Conservation (phyloP, 768 basidiomycete genomes). For the Nevesoporus exiguus region DNA sequence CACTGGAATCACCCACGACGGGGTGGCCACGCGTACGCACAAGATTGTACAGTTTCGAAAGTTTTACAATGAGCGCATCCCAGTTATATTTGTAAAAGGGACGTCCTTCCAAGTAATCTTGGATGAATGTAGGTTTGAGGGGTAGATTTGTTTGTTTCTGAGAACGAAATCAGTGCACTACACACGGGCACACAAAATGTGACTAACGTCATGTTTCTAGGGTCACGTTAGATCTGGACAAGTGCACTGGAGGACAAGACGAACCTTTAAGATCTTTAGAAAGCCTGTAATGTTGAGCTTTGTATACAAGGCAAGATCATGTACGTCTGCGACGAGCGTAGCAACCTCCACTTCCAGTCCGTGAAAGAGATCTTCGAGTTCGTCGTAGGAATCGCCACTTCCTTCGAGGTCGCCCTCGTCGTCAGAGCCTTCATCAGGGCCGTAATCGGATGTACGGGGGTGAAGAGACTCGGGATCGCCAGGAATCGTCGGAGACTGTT, state of each 20-base stretch:
- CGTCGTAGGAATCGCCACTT: conserved; percentile 59
- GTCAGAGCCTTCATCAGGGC: conserved; percentile 69
- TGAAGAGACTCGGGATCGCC: conserved; percentile 59
- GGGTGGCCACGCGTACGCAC: conserved; percentile 95
- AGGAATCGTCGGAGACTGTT: conserved; percentile 22
- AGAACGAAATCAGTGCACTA: conserved; percentile 4
- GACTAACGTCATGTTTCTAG: conserved; percentile 88
- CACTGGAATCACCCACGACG: conserved; percentile 87
- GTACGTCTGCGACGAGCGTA: conserved; percentile 87
- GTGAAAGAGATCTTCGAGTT: conserved; percentile 83
- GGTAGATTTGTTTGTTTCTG: conserved; percentile 90
- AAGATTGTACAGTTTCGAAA: conserved; percentile 92
- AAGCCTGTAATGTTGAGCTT: conserved; percentile 99
- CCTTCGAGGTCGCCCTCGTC: conserved; percentile 45
- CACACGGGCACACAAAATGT: neutral
- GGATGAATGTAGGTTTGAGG: conserved; percentile 85
- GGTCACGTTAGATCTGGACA: conserved; percentile 6
- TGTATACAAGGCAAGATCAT: conserved; percentile 88
- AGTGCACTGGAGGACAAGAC: conserved; percentile 8
- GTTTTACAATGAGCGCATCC: conserved; percentile 94
- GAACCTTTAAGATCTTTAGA: conserved; percentile 94
- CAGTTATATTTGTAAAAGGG: conserved; percentile 97
- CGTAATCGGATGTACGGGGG: conserved; percentile 40
- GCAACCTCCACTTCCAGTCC: conserved; percentile 92
- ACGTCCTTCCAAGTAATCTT: conserved; percentile 87